Evolutionary conservation across 2,329 filamentous ascomycete genomes (phyloP).

Genomic region (Amauroascus niger): DNA sequence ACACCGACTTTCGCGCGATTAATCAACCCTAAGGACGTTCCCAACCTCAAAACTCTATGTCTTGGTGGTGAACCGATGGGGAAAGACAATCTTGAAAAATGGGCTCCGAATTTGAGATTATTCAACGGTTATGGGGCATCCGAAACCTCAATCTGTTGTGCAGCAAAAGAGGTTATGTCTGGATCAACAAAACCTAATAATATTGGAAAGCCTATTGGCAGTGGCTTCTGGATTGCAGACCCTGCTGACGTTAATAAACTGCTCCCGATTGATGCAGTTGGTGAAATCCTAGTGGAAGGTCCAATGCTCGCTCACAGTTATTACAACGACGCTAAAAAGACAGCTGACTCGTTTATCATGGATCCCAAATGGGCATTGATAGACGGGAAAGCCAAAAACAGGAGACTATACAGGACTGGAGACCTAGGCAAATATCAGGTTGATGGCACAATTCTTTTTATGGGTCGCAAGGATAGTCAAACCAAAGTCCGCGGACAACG

Average conservation of each 20-base stretch:
- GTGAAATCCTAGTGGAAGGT: conserved; percentile 26
- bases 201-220: not conserved
- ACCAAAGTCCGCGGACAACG: conserved; percentile 9
- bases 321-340: conserved; percentile 23
- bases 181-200: not conserved
- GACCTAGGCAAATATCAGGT: conserved; percentile 23
- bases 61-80: conserved; percentile 40
- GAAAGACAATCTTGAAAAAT: conserved; percentile 35
- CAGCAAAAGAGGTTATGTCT: not conserved
- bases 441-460: conserved; percentile 1
- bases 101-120: conserved; percentile 29
- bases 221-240: conserved; percentile 29
- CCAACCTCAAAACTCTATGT: conserved; percentile 35
- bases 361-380: not conserved
- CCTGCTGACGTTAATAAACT: conserved; percentile 26
- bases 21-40: conserved; percentile 36
- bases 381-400: not conserved
- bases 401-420: conserved; percentile 19
- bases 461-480: conserved; percentile 10
- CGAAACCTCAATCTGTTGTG: conserved; percentile 27
- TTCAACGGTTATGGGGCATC: conserved; percentile 35
- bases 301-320: conserved; percentile 20
- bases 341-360: conserved; percentile 21
- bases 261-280: conserved; percentile 30
- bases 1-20: conserved; percentile 49